Percentiles rank a stretch among this genome's conserved stretches.
phyloP scores from a whole-genome alignment of 345 rosid species.

The Theobroma cacao region DNA sequence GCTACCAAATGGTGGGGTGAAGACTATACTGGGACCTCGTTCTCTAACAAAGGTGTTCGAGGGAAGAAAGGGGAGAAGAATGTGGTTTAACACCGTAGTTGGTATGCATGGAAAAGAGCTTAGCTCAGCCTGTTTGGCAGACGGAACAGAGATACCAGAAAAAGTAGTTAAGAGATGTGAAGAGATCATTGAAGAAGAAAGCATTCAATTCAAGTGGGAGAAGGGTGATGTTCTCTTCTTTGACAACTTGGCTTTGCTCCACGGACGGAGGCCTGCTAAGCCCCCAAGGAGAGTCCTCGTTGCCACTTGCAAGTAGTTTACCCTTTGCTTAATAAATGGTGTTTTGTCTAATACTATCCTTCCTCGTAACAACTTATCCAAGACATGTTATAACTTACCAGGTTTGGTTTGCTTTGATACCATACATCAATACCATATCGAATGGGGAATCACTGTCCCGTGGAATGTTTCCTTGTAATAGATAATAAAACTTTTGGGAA shows the following conservation, averaged over 20 bases:
- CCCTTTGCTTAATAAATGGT: too few relatives aligned
- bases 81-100: conserved; percentile 68
- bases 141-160: conserved; percentile 52
- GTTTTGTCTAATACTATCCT: too few relatives aligned
- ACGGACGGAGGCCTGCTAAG: conserved; percentile 62
- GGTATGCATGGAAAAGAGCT: conserved; percentile 62
- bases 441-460: not conserved
- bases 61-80: conserved; percentile 62
- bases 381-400: not conserved
- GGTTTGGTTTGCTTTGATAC: not conserved
- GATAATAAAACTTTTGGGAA: not conserved
- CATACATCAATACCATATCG: not conserved
- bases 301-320: conserved; percentile 52
- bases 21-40: conserved; percentile 36
- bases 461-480: not conserved
- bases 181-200: conserved; percentile 70
- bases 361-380: not conserved
- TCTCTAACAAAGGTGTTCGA: conserved; percentile 53
- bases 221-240: conserved; percentile 63
- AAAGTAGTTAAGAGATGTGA: conserved; percentile 49
- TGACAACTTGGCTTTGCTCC: conserved; percentile 62
- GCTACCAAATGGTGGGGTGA: conserved; percentile 50
- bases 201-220: conserved; percentile 72
- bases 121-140: conserved; percentile 58
- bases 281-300: conserved; percentile 60